Evolutionary conservation across 129 eudicot species (phyloP).

Genomic region (Flaveria robusta): DNA sequence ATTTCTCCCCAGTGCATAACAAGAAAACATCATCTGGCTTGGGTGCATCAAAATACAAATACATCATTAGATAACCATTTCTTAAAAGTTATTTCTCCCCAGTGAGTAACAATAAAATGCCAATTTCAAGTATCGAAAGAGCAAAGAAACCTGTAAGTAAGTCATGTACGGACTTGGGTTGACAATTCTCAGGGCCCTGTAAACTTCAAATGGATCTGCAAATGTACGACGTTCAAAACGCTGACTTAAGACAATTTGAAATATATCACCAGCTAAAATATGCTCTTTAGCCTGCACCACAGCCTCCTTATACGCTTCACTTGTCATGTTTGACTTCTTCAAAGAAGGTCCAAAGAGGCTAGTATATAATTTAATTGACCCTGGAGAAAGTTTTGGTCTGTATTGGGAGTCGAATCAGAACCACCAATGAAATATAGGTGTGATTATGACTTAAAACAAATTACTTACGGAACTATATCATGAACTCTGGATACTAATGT

Average conservation of each 20-base stretch:
- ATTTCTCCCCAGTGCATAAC: not conserved
- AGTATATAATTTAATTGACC: conserved; percentile 76
- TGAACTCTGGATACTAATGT: conserved; percentile 80
- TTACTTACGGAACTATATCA: conserved; percentile 80
- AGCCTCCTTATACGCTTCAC: conserved; percentile 78
- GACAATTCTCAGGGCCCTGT: conserved; percentile 93
- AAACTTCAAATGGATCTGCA: conserved; percentile 98
- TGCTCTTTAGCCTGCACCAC: conserved; percentile 95
- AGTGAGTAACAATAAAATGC: conserved; percentile 4
- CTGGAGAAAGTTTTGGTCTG: conserved; percentile 91
- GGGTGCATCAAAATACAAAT: conserved; percentile 20
- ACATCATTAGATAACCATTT: not conserved
- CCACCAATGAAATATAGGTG: conserved; percentile 13
- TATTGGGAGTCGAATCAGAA: conserved; percentile 32
- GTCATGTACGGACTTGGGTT: conserved; percentile 99
- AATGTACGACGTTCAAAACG: conserved; percentile 95
- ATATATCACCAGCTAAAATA: conserved; percentile 94
- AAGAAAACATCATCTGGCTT: conserved; percentile 81
- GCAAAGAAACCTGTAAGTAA: conserved; percentile 67
- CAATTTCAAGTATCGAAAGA: conserved; percentile 23
- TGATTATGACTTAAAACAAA: conserved; percentile 21
- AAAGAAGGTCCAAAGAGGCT: conserved; percentile 77
- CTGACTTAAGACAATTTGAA: conserved; percentile 97
- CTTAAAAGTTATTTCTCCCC: not conserved
- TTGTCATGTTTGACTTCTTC: conserved; percentile 77